Base-by-base conservation (phyloP, 2,329 filamentous ascomycete genomes). In the Penicillium sp. region DNA sequence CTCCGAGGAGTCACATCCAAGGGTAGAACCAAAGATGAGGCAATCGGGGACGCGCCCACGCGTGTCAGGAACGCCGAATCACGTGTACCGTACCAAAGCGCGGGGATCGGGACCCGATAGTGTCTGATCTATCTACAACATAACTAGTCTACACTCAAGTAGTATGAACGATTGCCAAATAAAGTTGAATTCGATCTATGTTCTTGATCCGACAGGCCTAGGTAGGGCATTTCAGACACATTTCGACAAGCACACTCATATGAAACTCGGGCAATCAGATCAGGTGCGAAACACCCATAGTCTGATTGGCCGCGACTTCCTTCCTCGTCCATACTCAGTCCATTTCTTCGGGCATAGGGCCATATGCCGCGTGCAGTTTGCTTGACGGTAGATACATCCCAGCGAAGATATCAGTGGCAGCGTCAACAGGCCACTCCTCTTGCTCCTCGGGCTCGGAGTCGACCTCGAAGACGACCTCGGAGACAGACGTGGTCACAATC, bases 171-270 rank as follows among this genome's bases (percentile, higher is more conserved):
- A 12, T 12, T 29, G 3, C 10, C 10, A 29, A 29, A 29, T 29
- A 29, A 28, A 10, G 1, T 12, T 75, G 15, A 9, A 33, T 15
- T 33, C 31, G 6, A 35, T 35, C 4, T 35, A 19, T 35, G 4
- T 17, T 12, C 17, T 35, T 10, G 1, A 32, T 32, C 13, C 4
- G 5, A 32, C 13, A 7, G 13, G 13, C 29, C 13, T 3, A 32
- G 29, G 17, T 19, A 19, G 17, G 17, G 29, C 13, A 5, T 19
- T 35, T 12, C 33, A 35, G 33, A 19, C n/a, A 35, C 9, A 12
- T 35, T 33, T 19, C 9, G 6, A 6, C 17, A 19, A 10, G 31
- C 31, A n/a, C 15, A 17, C 28, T 29, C 28, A 28, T 29, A 29
- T 29, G 15, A 33, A 13, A 33, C 31, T 33, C n/a, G 15, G 19